These are phyloP conservation scores for Fusarium incarnatum DNA, from an alignment of 2,329 filamentous ascomycete species.

Conservation along the genomic window DNA sequence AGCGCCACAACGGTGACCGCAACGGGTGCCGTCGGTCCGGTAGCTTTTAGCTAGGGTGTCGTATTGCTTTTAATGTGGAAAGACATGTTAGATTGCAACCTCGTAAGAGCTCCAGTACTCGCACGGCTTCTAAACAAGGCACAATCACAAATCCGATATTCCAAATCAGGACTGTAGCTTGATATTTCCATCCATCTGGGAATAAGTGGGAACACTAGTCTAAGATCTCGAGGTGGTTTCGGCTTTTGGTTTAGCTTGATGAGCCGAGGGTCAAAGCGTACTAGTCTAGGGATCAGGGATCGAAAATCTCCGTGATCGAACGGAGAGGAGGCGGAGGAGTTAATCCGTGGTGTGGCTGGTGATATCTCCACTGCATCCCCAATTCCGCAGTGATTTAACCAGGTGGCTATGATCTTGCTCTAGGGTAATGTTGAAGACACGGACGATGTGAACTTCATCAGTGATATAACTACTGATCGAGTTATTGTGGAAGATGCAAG, in stretches of 20 bases:
- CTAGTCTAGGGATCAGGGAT: not conserved
- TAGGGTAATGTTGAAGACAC: too few species aligned
- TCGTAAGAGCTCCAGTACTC: not conserved
- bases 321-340: not conserved
- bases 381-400: too few species aligned
- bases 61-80: not conserved
- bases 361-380: too few species aligned
- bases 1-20: not conserved
- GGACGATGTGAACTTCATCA: too few species aligned
- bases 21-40: not conserved
- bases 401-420: not conserved
- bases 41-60: not conserved
- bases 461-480: too few species aligned
- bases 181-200: not conserved
- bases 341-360: not conserved
- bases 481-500: too few species aligned
- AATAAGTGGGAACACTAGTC: not conserved
- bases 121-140: not conserved
- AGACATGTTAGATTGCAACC: not conserved
- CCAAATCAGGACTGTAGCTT: not conserved
- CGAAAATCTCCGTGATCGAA: rapidly evolving
- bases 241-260: not conserved
- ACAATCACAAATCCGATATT: not conserved
- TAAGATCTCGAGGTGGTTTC: not conserved
- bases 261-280: not conserved